Evolutionary conservation across 2,329 filamentous ascomycete species (phyloP).

Genomic region (Trichophyton schoenleinii): DNA sequence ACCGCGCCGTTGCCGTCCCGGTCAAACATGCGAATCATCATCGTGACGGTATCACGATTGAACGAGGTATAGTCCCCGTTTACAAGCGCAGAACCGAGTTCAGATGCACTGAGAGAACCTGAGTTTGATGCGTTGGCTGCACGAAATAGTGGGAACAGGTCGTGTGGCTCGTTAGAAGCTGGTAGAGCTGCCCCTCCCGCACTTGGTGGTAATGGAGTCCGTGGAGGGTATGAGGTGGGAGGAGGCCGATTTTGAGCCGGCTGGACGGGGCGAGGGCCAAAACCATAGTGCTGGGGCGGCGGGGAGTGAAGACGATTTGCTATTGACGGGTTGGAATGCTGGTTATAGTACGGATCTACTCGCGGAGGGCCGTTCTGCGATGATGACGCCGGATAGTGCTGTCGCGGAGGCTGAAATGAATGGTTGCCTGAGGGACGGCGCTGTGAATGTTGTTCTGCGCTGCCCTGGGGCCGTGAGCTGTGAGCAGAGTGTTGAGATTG

Average conservation of each 20-base stretch:
- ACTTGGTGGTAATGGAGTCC: conserved; percentile 46
- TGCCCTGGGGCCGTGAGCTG: conserved; percentile 14
- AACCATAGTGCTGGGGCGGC: conserved; percentile 38
- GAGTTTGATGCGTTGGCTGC: conserved; percentile 71
- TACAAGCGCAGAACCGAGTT: conserved; percentile 79
- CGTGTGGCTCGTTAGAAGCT: conserved; percentile 39
- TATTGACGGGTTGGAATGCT: conserved; percentile 17
- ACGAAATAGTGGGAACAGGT: conserved; percentile 71
- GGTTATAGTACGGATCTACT: conserved; percentile 5
- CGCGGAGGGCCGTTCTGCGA: background rate
- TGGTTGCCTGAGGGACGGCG: background rate
- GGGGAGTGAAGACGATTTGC: conserved; percentile 30
- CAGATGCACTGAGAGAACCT: conserved; percentile 71
- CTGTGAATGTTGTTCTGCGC: conserved; percentile 11
- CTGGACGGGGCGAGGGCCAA: conserved; percentile 38
- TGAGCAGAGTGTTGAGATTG: conserved; percentile 5
- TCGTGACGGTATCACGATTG: conserved; percentile 82
- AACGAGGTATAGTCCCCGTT: conserved; percentile 95
- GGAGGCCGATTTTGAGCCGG: conserved; percentile 45
- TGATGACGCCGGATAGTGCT: background rate
- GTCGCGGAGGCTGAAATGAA: background rate
- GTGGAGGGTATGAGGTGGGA: conserved; percentile 50
- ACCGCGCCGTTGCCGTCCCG: conserved; percentile 79
- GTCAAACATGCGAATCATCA: conserved; percentile 99
- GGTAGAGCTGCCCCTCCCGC: conserved; percentile 19